A percentile compares a stretch with the other conserved stretches of the same genome.
phyloP scores from a whole-genome alignment of 2,329 filamentous ascomycete species.

The Lasiodiplodia hormozganensis region DNA sequence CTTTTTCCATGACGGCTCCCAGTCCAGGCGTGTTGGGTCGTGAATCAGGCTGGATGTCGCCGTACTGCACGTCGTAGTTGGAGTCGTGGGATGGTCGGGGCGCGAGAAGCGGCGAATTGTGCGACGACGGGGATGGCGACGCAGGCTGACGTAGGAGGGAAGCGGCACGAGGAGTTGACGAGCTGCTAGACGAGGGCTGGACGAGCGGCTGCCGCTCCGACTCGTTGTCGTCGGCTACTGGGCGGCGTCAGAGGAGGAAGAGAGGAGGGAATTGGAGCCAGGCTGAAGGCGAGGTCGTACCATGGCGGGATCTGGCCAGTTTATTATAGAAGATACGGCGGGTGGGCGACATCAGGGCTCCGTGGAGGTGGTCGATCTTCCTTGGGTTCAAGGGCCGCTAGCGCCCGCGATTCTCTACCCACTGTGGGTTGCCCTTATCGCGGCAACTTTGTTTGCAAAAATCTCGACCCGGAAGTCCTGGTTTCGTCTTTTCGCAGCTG shows the following conservation, averaged over 20 bases:
- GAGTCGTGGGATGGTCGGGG: neutral
- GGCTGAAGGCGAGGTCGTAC: constrained; percentile 8
- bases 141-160: constrained; percentile 25
- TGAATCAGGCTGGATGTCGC: neutral
- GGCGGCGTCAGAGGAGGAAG: constrained; percentile 1
- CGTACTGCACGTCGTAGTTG: constrained; percentile 3
- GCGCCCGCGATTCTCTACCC: constrained; percentile 13
- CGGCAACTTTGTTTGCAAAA: neutral
- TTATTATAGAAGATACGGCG: constrained; percentile 19
- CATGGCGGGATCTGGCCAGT: constrained; percentile 14
- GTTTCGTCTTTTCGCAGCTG: neutral
- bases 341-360: constrained; percentile 18
- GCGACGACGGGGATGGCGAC: constrained; percentile 17
- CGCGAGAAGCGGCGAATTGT: constrained; percentile 4
- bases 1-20: constrained; percentile 48
- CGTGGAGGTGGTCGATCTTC: constrained; percentile 24
- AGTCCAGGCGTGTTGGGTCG: neutral
- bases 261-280: neutral
- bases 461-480: neutral
- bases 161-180: constrained; percentile 7
- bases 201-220: constrained; percentile 26
- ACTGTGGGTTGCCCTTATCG: constrained; percentile 12
- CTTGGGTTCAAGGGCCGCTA: constrained; percentile 18
- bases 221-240: neutral
- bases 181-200: constrained; percentile 4